phyloP scores from a whole-genome alignment of 169 alveolate genomes.

The Cryptosporidium sp. region DNA sequence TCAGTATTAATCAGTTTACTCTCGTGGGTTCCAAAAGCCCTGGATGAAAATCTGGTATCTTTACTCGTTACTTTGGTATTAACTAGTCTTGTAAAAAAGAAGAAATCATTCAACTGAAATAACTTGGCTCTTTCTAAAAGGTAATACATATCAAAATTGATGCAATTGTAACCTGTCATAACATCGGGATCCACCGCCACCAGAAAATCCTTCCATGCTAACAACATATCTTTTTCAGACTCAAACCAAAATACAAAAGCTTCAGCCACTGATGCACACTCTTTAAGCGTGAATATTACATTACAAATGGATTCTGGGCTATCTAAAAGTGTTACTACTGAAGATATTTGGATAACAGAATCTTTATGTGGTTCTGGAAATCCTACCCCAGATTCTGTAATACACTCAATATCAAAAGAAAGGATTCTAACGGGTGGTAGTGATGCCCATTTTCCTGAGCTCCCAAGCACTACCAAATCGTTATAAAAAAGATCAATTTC shows the following conservation, averaged over 20 bases:
- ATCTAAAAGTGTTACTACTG: constrained; percentile 86
- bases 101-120: constrained; percentile 87
- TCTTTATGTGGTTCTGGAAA: constrained; percentile 95
- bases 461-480: constrained; percentile 83
- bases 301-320: constrained; percentile 83
- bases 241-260: constrained; percentile 88
- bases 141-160: constrained; percentile 97
- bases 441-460: constrained; percentile 90
- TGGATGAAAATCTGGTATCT: constrained; percentile 88
- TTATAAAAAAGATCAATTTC: constrained; percentile 89
- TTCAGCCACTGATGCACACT: constrained; percentile 90
- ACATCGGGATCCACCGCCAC: constrained; percentile 94
- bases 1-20: constrained; percentile 92
- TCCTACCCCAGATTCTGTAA: constrained; percentile 91
- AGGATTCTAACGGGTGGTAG: constrained; percentile 96
- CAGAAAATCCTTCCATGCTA: constrained; percentile 90
- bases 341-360: constrained; percentile 96
- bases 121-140: constrained; percentile 93
- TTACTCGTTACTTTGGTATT: constrained; percentile 65
- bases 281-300: constrained; percentile 85
- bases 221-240: constrained; percentile 86
- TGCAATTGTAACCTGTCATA: constrained; percentile 97
- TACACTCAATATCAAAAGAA: constrained; percentile 93
- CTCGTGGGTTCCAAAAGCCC: constrained; percentile 93
- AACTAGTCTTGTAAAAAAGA: constrained; percentile 74